Conservation (phyloP, 2,329 filamentous ascomycete species). For the Grosmannia serpens region DNA sequence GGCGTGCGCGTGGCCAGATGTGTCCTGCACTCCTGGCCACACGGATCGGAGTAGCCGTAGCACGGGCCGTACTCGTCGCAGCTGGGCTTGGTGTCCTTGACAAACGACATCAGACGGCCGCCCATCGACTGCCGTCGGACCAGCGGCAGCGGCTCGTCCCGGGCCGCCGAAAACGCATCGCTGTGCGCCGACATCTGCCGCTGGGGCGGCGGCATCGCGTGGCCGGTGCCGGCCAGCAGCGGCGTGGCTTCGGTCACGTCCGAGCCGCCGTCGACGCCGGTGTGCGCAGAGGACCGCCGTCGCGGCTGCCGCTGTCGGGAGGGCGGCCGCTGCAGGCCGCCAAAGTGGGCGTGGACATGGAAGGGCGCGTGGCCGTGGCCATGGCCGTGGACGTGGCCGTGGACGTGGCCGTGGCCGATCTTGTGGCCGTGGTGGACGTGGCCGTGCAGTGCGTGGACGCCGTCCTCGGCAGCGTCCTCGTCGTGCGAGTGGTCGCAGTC, state of each 20-base stretch:
- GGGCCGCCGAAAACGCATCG: neutral
- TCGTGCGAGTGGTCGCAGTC: constrained; percentile 68
- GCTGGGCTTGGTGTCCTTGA: constrained; percentile 51
- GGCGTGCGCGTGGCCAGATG: constrained; percentile 34
- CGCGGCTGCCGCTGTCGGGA: neutral
- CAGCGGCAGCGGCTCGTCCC: constrained; percentile 6
- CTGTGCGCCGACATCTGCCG: constrained; percentile 13
- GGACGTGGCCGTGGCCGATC: neutral
- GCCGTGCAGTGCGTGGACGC: constrained; percentile 15
- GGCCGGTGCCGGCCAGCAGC: constrained; percentile 23
- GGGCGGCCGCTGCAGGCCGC: neutral
- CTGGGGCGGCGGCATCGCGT: constrained; percentile 15
- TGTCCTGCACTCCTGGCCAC: constrained; percentile 55
- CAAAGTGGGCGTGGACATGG: neutral
- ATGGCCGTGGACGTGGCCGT: neutral
- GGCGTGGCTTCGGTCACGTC: constrained; percentile 35
- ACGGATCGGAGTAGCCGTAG: constrained; percentile 54
- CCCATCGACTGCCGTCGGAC: constrained; percentile 43
- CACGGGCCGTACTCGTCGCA: constrained; percentile 51
- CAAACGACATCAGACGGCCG: constrained; percentile 49
- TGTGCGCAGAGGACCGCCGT: neutral
- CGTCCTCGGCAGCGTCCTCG: constrained; percentile 30
- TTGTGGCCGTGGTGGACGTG: neutral
- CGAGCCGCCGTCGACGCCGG: neutral
- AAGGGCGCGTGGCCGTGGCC: neutral